Percentiles rank a stretch among this genome's conserved stretches.
Evolutionary conservation across 148 eudicot species (phyloP).

Genomic region (Heliosperma pusillum): DNA sequence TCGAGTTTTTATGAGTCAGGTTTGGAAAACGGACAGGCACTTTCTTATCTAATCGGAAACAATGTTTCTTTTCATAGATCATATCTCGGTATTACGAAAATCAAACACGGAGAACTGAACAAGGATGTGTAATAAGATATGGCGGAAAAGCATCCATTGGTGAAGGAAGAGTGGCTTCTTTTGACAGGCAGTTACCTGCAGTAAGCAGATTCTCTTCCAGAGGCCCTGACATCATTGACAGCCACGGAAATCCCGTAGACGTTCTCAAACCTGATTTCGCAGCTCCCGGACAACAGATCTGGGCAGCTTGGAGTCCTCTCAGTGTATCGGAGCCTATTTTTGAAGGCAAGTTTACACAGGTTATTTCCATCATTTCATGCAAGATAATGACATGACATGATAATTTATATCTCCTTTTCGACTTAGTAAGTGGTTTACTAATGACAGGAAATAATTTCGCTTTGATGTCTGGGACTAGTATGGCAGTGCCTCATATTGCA

Average conservation of each 20-base stretch:
- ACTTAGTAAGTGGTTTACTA: background rate
- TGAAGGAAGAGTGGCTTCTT: slow-evolving; percentile 79
- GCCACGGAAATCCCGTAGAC: slow-evolving; percentile 50
- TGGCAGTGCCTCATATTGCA: slow-evolving; percentile 93
- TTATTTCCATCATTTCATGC: background rate
- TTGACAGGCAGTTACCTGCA: slow-evolving; percentile 48
- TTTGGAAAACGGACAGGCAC: background rate
- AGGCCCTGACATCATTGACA: slow-evolving; percentile 74
- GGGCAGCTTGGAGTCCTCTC: slow-evolving; percentile 99
- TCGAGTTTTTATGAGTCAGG: no score
- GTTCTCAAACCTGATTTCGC: slow-evolving; percentile 81
- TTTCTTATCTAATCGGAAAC: no score
- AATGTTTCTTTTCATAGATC: slow-evolving; percentile 34
- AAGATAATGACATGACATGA: background rate
- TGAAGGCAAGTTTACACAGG: slow-evolving; percentile 42
- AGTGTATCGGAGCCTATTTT: slow-evolving; percentile 62
- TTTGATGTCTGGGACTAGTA: slow-evolving; percentile 81
- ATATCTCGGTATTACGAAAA: slow-evolving; percentile 62
- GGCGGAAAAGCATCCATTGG: slow-evolving; percentile 64
- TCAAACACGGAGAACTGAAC: slow-evolving; percentile 42
- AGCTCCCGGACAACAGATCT: slow-evolving; percentile 92
- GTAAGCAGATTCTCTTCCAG: slow-evolving; percentile 94
- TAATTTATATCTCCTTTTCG: background rate
- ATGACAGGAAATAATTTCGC: slow-evolving; percentile 61
- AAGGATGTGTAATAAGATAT: slow-evolving; percentile 42